phyloP scores from a whole-genome alignment of 2,329 filamentous ascomycete genomes.

The Metarhizium guizhouense region DNA sequence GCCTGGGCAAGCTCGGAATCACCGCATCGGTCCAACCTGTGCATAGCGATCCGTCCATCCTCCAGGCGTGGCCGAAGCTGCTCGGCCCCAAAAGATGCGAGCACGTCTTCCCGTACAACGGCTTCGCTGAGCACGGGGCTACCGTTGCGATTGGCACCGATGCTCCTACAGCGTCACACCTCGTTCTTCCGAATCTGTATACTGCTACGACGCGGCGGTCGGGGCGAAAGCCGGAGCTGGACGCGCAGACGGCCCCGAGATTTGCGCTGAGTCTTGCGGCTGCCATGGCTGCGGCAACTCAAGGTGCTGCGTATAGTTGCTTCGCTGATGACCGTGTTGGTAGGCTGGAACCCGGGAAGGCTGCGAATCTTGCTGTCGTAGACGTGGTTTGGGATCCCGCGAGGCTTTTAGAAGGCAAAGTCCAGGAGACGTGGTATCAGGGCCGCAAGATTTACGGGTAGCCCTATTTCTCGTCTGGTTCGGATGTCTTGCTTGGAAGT shows the following conservation, averaged over 20 bases:
- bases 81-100: slow-evolving; percentile 42
- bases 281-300: slow-evolving; percentile 40
- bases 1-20: slow-evolving; percentile 48
- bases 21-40: slow-evolving; percentile 45
- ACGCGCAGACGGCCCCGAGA: slow-evolving; percentile 37
- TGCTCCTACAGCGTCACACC: slow-evolving; percentile 46
- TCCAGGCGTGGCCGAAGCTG: slow-evolving; percentile 49
- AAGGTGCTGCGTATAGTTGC: slow-evolving; percentile 43
- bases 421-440: slow-evolving; percentile 44
- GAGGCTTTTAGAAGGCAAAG: slow-evolving; percentile 33
- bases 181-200: slow-evolving; percentile 44
- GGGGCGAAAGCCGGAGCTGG: slow-evolving; percentile 34
- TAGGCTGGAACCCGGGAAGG: slow-evolving; percentile 38
- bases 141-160: slow-evolving; percentile 46
- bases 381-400: slow-evolving; percentile 39
- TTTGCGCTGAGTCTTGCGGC: slow-evolving; percentile 42
- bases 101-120: slow-evolving; percentile 52
- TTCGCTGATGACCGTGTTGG: slow-evolving; percentile 41
- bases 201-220: slow-evolving; percentile 46
- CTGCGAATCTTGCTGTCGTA: slow-evolving; percentile 43
- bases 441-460: slow-evolving; percentile 30
- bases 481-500: too few species aligned
- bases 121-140: slow-evolving; percentile 45
- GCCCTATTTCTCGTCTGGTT: background rate
- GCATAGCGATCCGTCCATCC: slow-evolving; percentile 46